phyloP scores from a whole-genome alignment of 192 early-diverging fungal species.

The Rhizophagus clarus region DNA sequence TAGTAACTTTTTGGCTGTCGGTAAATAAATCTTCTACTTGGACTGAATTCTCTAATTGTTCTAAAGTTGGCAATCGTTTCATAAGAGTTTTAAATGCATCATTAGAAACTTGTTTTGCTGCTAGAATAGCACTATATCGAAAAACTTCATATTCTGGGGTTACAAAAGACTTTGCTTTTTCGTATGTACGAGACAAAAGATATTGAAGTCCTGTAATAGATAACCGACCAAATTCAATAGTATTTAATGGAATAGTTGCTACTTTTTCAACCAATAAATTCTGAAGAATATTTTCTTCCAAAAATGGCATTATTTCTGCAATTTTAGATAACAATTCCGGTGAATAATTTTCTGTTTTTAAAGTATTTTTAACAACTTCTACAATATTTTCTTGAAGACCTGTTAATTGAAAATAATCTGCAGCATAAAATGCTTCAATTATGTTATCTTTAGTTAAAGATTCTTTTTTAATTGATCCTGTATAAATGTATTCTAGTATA shows the following conservation, averaged over 20 bases:
- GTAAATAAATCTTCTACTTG: not conserved
- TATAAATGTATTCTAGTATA: constrained; percentile 24
- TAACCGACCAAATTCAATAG: not conserved
- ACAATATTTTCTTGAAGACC: constrained; percentile 15
- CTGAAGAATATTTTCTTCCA: not conserved
- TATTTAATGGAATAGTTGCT: not conserved
- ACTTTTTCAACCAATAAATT: not conserved
- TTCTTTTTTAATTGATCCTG: not conserved
- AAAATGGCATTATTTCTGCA: not conserved
- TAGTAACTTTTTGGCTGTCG: not conserved
- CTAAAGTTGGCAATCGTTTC: not conserved
- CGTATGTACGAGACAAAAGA: not conserved
- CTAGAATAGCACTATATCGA: constrained; percentile 6
- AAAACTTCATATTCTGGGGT: constrained; percentile 23
- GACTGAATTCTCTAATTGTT: not conserved
- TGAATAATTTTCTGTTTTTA: not conserved
- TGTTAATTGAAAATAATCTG: constrained; percentile 25
- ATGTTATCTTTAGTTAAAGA: constrained; percentile 18
- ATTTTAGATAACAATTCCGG: not conserved
- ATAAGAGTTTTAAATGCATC: not conserved
- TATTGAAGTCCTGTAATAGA: not conserved
- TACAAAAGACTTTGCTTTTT: not conserved
- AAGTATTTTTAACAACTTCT: not conserved
- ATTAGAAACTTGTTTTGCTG: not conserved
- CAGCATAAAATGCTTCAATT: constrained; percentile 16